phyloP scores from a whole-genome alignment of 23 red algal genomes.

The Pyropia haitanensis region DNA sequence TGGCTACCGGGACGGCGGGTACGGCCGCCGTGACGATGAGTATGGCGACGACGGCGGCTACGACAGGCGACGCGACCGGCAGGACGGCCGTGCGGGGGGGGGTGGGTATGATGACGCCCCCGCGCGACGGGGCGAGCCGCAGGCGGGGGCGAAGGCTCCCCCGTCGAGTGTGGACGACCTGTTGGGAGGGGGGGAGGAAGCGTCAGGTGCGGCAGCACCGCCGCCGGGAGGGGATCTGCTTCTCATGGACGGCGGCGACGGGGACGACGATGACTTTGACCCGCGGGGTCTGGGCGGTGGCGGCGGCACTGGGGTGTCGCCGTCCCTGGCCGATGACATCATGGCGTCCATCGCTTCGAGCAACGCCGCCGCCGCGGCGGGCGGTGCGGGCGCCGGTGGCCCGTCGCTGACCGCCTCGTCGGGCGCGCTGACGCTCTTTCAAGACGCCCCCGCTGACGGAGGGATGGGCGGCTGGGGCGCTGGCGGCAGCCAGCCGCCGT shows the following conservation, averaged over 20 bases:
- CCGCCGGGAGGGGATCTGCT: not conserved
- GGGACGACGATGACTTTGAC: conserved; percentile 56
- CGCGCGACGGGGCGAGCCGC: conserved; percentile 6
- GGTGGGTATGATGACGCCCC: conserved; percentile 41
- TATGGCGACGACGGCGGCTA: conserved; percentile 23
- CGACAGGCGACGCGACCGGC: not conserved
- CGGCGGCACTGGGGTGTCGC: not conserved
- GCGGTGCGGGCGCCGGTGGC: conserved; percentile 4
- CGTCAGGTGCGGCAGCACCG: not conserved
- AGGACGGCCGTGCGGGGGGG: not conserved
- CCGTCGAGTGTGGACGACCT: conserved; percentile 24
- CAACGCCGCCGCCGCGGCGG: conserved; percentile 11
- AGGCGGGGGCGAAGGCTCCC: not conserved
- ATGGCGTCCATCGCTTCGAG: conserved; percentile 5
- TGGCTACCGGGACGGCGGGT: not conserved
- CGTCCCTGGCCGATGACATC: conserved; percentile 7
- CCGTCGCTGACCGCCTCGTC: conserved; percentile 1
- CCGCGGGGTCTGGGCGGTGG: conserved; percentile 17
- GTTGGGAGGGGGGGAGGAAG: conserved; percentile 15
- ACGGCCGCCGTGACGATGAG: conserved; percentile 13
- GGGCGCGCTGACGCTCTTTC: conserved; percentile 1
- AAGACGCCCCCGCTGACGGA: conserved; percentile 15
- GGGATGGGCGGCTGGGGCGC: conserved; percentile 16
- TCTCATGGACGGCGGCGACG: conserved; percentile 1
- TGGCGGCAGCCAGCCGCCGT: not conserved